These are phyloP conservation scores for Erysiphe pisi DNA, from an alignment of 2,329 filamentous ascomycete species.

Conservation along the genomic window DNA sequence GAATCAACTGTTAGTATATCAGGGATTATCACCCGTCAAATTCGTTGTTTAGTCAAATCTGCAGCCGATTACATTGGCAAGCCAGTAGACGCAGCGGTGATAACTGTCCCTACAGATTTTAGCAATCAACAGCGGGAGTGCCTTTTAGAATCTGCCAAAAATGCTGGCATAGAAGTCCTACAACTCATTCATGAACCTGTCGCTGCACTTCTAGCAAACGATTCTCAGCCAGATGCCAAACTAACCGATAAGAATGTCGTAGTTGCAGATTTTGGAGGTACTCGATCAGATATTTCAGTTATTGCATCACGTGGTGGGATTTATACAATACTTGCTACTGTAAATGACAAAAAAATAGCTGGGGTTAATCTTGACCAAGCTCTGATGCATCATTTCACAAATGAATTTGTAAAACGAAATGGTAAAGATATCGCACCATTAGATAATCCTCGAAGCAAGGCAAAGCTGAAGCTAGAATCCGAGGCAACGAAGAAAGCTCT, in stretches of 20 bases:
- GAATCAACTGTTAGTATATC: conserved; percentile 61
- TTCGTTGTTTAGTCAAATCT: conserved; percentile 68
- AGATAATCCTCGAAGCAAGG: conserved; percentile 66
- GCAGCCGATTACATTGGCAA: conserved; percentile 90
- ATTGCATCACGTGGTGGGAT: conserved; percentile 86
- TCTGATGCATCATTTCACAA: conserved; percentile 90
- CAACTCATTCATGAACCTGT: conserved; percentile 90
- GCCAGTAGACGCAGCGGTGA: conserved; percentile 84
- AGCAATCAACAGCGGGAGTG: conserved; percentile 74
- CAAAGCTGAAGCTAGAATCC: conserved; percentile 84
- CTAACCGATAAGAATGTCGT: conserved; percentile 78
- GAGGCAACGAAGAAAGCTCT: conserved; percentile 88
- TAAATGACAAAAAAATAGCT: conserved; percentile 89
- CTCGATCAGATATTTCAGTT: conserved; percentile 81
- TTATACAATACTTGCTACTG: conserved; percentile 87
- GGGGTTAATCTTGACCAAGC: conserved; percentile 80
- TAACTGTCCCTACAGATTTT: conserved; percentile 92
- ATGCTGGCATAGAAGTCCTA: conserved; percentile 74
- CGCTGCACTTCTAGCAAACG: conserved; percentile 79
- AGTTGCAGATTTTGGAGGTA: conserved; percentile 86
- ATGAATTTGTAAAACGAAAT: conserved; percentile 98
- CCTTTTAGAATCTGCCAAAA: conserved; percentile 63
- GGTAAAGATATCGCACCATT: conserved; percentile 58
- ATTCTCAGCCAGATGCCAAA: conserved; percentile 66
- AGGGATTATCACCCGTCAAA: conserved; percentile 73